Conservation (phyloP, 192 early-diverging fungal species). For the Entophlyctis helioformis region DNA sequence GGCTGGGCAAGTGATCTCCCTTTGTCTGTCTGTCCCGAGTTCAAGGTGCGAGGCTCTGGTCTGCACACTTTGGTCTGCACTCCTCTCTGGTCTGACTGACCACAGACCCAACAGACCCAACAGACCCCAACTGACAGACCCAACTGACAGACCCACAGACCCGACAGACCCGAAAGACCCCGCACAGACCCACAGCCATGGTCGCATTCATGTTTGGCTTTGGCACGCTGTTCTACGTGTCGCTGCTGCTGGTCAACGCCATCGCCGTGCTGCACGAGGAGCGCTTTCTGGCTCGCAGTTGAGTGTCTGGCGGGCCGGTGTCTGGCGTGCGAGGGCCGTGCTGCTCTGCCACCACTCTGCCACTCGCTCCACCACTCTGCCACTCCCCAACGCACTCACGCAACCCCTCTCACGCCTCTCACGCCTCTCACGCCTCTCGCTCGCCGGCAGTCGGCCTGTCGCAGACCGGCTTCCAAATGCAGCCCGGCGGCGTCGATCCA, state of each 20-base stretch:
- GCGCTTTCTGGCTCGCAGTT: conserved; percentile 80
- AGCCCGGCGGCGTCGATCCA: too few relatives aligned
- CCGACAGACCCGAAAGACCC: too few relatives aligned
- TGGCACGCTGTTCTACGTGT: conserved; percentile 67
- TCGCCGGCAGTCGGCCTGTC: conserved; percentile 50
- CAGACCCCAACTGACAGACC: too few relatives aligned
- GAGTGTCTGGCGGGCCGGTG: background rate
- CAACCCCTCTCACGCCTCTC: background rate
- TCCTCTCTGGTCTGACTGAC: too few relatives aligned
- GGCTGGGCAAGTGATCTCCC: too few relatives aligned
- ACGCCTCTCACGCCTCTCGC: background rate
- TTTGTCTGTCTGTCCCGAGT: too few relatives aligned
- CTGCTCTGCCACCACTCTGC: background rate
- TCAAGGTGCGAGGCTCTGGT: too few relatives aligned
- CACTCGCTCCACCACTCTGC: background rate
- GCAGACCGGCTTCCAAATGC: conserved; percentile 34
- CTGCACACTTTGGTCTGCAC: too few relatives aligned
- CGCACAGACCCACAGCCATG: too few relatives aligned
- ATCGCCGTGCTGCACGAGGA: conserved; percentile 86
- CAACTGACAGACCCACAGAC: too few relatives aligned
- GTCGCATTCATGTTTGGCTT: too few relatives aligned
- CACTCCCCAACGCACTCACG: background rate
- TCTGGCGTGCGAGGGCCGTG: background rate
- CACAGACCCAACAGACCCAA: too few relatives aligned
- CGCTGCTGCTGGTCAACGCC: conserved; percentile 75